A percentile compares a stretch with the other conserved stretches of the same genome.
phyloP scores from a whole-genome alignment of 2,329 filamentous ascomycete species.

The Macroventuria anomochaeta region DNA sequence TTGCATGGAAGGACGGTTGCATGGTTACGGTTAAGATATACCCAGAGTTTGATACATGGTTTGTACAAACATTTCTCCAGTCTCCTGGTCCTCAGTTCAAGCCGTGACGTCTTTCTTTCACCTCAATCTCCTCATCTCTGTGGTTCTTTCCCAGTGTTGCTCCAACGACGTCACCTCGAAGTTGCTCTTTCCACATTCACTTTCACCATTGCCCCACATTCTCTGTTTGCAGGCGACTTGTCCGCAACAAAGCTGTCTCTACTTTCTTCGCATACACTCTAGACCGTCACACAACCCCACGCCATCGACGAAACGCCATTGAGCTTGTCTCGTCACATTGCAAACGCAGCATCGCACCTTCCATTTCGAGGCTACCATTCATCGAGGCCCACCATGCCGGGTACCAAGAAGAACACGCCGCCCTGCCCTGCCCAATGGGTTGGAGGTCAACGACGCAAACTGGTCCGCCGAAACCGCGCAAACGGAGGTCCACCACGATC shows the following conservation, averaged over 20 bases:
- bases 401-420: slow-evolving; percentile 5
- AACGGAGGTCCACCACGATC: slow-evolving; percentile 20
- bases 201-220: slow-evolving; percentile 1
- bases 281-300: not conserved
- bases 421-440: slow-evolving; percentile 16
- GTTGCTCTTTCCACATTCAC: slow-evolving; percentile 7
- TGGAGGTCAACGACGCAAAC: slow-evolving; percentile 28
- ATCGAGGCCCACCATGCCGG: slow-evolving; percentile 1
- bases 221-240: not conserved
- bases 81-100: no score
- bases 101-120: not conserved
- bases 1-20: slow-evolving; percentile 11
- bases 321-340: not conserved
- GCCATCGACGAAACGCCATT: not conserved
- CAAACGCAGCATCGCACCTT: slow-evolving; percentile 11
- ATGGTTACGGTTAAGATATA: slow-evolving; percentile 9
- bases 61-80: slow-evolving; percentile 6
- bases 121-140: not conserved
- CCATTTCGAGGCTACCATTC: not conserved
- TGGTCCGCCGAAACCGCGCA: slow-evolving; percentile 23
- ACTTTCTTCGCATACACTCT: not conserved
- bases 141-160: not conserved
- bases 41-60: slow-evolving; percentile 23
- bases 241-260: not conserved
- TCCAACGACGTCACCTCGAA: not conserved